phyloP scores from a whole-genome alignment of 345 rosid species.

The Draba incana region DNA sequence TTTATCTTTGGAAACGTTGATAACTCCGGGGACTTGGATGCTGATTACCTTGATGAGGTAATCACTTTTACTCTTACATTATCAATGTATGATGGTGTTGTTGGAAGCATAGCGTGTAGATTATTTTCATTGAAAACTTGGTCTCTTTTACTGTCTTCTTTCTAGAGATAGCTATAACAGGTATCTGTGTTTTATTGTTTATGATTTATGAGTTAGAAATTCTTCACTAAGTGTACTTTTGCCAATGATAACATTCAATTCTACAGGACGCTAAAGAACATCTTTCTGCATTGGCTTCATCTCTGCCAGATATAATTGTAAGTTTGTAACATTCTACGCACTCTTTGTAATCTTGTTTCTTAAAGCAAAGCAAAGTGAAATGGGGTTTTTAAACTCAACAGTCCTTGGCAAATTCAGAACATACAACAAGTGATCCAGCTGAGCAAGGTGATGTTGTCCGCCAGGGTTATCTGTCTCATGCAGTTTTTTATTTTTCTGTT shows the following conservation, averaged over 20 bases:
- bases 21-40: constrained; percentile 92
- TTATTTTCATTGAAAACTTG: neutral
- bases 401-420: constrained; percentile 72
- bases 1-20: constrained; percentile 98
- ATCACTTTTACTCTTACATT: constrained; percentile 2
- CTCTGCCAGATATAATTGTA: constrained; percentile 90
- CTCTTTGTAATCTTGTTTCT: constrained; percentile 26
- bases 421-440: constrained; percentile 64
- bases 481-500: constrained; percentile 49
- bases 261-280: constrained; percentile 97
- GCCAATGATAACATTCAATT: constrained; percentile 21
- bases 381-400: constrained; percentile 49
- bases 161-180: neutral
- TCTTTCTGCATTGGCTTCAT: constrained; percentile 83
- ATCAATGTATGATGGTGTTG: constrained; percentile 1
- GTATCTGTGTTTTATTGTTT: constrained; percentile 1
- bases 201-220: constrained; percentile 5
- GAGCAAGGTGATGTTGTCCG: constrained; percentile 91
- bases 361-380: constrained; percentile 21
- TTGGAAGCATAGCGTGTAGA: neutral
- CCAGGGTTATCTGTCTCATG: constrained; percentile 56
- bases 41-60: constrained; percentile 98
- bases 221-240: constrained; percentile 11
- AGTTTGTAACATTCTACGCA: constrained; percentile 19
- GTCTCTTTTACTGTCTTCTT: constrained; percentile 17